Evolutionary conservation across 331 rosid genomes (phyloP), one percentile per base, ranked within the genome.

Genomic region (Rhamnella rubrinervis): DNA sequence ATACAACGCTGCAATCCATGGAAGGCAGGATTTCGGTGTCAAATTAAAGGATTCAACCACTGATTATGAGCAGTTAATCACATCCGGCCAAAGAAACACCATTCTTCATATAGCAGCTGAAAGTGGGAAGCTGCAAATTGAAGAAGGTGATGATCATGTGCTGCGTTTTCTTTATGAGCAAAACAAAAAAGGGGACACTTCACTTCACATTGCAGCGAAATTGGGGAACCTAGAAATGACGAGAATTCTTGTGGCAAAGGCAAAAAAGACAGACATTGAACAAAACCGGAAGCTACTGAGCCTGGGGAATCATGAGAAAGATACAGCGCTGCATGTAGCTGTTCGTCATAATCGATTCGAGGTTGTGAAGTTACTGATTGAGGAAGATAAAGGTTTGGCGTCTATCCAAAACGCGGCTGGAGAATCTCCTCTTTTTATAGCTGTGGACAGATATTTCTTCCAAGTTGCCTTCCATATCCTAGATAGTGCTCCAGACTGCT

Each of bases 261-360:
- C 46, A 47, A 18, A 37, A 20, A n/a, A 40, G 23, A 6, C 20
- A 14, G 46, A 18, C 8, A 6, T 6, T 7, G 67, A 75, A 6
- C 21, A 66, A 0, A 26, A 21, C 6, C 18, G 11, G 14, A 1
- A 7, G 6, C 58, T 28, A 0, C 47, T 68, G 2, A 56, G 19
- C 0, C 17, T 21, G 17, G 66, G 19, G 11, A 75, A 75, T 18
- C 1, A 7, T 5, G 19, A 55, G 44, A 35, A 14, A 21, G 62
- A 75, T 9, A 75, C 66, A 17, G 71, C 59, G 4, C 19, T 68
- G 14, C 80, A 75, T 21, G 71, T 41, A 13, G 80, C 80, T 3
- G 37, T 41, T 4, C 41, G 17, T 2, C n/a, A 62, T 1, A 69
- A 51, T 20, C 63, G 57, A 14, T 9, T 8, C 1, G 40, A 10